Base-by-base conservation (phyloP, 2,329 filamentous ascomycete genomes). In the Venturiaceae sp. region DNA sequence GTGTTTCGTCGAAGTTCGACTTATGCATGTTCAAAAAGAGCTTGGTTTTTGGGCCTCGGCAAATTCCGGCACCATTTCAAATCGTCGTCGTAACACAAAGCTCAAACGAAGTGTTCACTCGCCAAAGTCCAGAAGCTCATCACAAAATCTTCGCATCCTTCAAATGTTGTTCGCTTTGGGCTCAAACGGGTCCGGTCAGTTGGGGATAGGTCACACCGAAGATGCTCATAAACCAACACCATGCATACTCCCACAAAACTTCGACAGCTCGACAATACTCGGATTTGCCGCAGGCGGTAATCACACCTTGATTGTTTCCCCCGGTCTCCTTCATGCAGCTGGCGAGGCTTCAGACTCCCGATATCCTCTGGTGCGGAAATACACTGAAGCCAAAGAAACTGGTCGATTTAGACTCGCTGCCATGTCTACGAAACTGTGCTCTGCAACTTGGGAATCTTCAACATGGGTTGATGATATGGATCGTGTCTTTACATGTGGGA, bases 371-470 rank as follows among this genome's bases (percentile, higher is more conserved):
- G 37, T 46, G 23, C 30, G 16, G 6, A 33, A 19, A n/a, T 44
- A 52, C 26, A 34, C 58, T 16, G 26, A 53, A 41, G 28, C 46
- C 11, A 52, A 26, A 21, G 52, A 57, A 6, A 39, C 28, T n/a
- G 19, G n/a, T 19, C 26, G 36, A 23, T 58, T 54, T 28, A 37
- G 55, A 33, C 39, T 57, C 30, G 30, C 55, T 1, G 33, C 44
- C 30, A 26, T 53, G 21, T 58, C 57, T 28, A 23, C 57, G 21
- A 28, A 32, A 16, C 33, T 41, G 13, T 75, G 87, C 53, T 83
- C 88, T 7, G 89, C 90, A 3, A 90, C 88, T 0, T 96, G 91
- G 91, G 85, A 87, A 64, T 84, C 85, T 6, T 87, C 86, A 0
- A 75, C 89, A 21, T 71, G 90, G 41, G 80, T 86, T 2, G 68